phyloP scores from a whole-genome alignment of 768 basidiomycete genomes.

The Saitozyma podzolica region DNA sequence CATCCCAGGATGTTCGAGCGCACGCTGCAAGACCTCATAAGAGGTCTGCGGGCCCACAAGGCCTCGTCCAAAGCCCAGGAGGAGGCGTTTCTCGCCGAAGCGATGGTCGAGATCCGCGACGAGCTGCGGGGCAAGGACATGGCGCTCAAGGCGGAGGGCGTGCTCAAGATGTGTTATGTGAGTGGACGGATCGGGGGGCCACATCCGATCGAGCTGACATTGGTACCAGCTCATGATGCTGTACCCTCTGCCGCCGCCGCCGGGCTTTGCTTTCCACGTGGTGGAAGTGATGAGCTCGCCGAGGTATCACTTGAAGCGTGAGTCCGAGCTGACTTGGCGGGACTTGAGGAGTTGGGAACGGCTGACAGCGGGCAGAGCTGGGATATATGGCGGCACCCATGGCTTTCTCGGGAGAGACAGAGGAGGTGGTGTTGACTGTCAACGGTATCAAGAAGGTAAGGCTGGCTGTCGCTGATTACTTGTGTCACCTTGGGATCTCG shows the following conservation, averaged over 20 bases:
- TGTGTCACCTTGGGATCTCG: neutral
- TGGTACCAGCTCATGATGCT: slow-evolving; percentile 88
- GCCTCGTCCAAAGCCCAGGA: slow-evolving; percentile 86
- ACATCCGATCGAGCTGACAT: slow-evolving; percentile 1
- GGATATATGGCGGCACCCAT: slow-evolving; percentile 92
- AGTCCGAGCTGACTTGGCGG: slow-evolving; percentile 11
- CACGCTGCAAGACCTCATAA: slow-evolving; percentile 89
- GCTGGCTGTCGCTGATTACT: neutral
- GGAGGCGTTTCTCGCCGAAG: slow-evolving; percentile 68
- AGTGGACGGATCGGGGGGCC: slow-evolving; percentile 52
- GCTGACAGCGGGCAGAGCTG: slow-evolving; percentile 57
- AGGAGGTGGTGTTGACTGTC: slow-evolving; percentile 95
- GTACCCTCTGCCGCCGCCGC: slow-evolving; percentile 76
- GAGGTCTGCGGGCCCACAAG: slow-evolving; percentile 93
- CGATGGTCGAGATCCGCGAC: slow-evolving; percentile 63
- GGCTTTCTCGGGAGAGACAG: slow-evolving; percentile 90
- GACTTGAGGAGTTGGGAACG: neutral
- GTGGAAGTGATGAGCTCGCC: slow-evolving; percentile 97
- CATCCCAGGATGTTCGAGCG: slow-evolving; percentile 80
- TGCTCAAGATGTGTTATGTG: slow-evolving; percentile 95
- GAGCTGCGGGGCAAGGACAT: slow-evolving; percentile 94
- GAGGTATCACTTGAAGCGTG: slow-evolving; percentile 79
- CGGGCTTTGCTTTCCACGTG: slow-evolving; percentile 94
- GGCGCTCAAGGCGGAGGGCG: slow-evolving; percentile 92
- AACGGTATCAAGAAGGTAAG: slow-evolving; percentile 59